Conservation (phyloP, 2,329 filamentous ascomycete species). For the Neonectria magnoliae region DNA sequence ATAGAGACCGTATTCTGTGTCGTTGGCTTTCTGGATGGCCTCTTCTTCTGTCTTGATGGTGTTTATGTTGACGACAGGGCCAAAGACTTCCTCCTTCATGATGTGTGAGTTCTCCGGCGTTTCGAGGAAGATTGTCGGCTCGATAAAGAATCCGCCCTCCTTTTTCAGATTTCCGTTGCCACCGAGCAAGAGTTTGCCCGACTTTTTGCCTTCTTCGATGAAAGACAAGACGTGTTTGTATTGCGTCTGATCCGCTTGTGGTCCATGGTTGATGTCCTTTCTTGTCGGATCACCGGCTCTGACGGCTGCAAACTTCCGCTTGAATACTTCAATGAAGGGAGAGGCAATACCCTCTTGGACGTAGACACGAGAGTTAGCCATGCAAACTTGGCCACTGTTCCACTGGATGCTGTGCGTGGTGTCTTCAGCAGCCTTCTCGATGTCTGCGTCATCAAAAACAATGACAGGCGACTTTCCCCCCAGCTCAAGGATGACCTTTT, state of each 20-base stretch:
- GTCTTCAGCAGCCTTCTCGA: conserved; percentile 55
- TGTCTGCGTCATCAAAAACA: conserved; percentile 66
- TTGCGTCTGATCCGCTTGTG: conserved; percentile 29
- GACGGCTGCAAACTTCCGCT: conserved; percentile 8
- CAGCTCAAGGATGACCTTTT: conserved; percentile 73
- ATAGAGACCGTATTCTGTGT: conserved; percentile 65
- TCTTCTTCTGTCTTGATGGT: conserved; percentile 50
- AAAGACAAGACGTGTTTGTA: conserved; percentile 25
- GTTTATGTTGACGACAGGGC: conserved; percentile 68
- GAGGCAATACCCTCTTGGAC: conserved; percentile 62
- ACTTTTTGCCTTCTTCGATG: conserved; percentile 30
- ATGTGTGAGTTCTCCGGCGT: conserved; percentile 52
- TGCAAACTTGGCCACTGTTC: conserved; percentile 68
- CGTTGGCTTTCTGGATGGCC: conserved; percentile 46
- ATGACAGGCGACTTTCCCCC: conserved; percentile 75
- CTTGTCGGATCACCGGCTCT: conserved; percentile 17
- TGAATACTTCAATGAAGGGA: conserved; percentile 19
- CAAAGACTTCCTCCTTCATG: conserved; percentile 71
- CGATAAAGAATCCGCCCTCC: conserved; percentile 26
- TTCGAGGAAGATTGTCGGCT: conserved; percentile 33
- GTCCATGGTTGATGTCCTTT: conserved; percentile 22
- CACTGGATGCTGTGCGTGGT: conserved; percentile 57
- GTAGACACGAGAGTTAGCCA: conserved; percentile 67
- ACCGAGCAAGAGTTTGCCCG: conserved; percentile 17
- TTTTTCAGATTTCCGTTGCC: conserved; percentile 20